phyloP scores from a whole-genome alignment of 73 alveolate genomes.

The Paramecium octaurelia region DNA sequence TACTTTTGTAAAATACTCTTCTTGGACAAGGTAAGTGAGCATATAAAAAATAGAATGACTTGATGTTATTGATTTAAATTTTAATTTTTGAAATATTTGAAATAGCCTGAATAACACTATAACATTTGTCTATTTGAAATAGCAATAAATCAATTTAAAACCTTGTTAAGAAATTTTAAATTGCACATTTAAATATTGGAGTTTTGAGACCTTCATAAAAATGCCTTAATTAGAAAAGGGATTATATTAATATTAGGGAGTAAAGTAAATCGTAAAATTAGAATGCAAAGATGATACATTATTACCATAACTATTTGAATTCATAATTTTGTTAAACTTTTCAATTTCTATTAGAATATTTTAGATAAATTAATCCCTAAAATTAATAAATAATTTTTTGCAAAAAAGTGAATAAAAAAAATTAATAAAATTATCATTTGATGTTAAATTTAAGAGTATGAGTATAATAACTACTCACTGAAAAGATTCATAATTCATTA shows the following conservation, averaged over 20 bases:
- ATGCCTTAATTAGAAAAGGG: background rate
- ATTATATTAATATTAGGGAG: background rate
- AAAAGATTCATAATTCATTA: too few relatives aligned
- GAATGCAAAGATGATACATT: background rate
- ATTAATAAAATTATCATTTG: too few relatives aligned
- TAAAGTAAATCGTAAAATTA: background rate
- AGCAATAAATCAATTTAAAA: background rate
- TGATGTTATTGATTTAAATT: background rate
- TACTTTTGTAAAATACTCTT: background rate
- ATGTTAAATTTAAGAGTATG: too few relatives aligned
- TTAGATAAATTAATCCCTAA: too few relatives aligned
- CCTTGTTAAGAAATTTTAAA: too few relatives aligned
- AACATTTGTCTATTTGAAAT: background rate
- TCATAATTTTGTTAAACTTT: too few relatives aligned
- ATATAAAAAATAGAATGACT: background rate
- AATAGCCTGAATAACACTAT: background rate
- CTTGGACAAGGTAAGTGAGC: background rate
- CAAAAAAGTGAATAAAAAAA: too few relatives aligned
- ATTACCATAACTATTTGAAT: background rate
- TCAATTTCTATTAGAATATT: too few relatives aligned
- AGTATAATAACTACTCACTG: too few relatives aligned
- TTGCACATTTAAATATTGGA: too few relatives aligned
- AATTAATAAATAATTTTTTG: too few relatives aligned
- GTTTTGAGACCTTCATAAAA: too few relatives aligned
- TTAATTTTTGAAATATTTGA: background rate